These are phyloP conservation scores for Ogataea minuta DNA, from an alignment of 805 yeast genomes.

Conservation along the genomic window DNA sequence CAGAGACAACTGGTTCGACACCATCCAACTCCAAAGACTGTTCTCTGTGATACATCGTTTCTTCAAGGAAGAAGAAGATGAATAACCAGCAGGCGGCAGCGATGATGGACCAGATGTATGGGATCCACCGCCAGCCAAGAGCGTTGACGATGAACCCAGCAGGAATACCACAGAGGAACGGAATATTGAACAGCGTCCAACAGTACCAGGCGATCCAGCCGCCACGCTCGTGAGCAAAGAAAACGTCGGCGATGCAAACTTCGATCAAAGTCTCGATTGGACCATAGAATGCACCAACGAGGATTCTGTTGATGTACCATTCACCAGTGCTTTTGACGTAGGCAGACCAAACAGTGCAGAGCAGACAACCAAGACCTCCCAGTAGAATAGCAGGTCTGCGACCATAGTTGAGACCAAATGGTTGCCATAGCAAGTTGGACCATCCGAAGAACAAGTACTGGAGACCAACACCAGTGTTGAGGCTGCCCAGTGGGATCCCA, in stretches of 20 bases:
- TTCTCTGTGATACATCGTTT: slow-evolving; percentile 46
- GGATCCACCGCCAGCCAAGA: slow-evolving; percentile 14
- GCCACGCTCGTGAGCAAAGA: slow-evolving; percentile 36
- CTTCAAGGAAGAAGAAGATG: slow-evolving; percentile 59
- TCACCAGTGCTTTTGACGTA: slow-evolving; percentile 11
- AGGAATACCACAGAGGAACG: slow-evolving; percentile 31
- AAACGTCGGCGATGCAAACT: slow-evolving; percentile 30
- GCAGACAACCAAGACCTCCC: slow-evolving; percentile 10
- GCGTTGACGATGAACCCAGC: slow-evolving; percentile 26
- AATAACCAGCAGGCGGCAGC: slow-evolving; percentile 54
- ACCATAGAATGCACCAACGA: slow-evolving; percentile 24
- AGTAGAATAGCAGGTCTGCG: slow-evolving; percentile 20
- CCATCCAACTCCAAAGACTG: slow-evolving; percentile 19
- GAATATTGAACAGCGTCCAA: slow-evolving; percentile 32
- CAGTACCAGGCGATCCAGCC: slow-evolving; percentile 38
- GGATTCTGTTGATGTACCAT: slow-evolving; percentile 21
- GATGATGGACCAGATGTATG: slow-evolving; percentile 48
- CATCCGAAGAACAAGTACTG: slow-evolving; percentile 49
- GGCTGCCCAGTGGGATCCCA: slow-evolving; percentile 23
- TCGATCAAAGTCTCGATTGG: slow-evolving; percentile 39
- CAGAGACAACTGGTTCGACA: slow-evolving; percentile 14
- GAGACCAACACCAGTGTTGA: slow-evolving; percentile 48
- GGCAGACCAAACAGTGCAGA: slow-evolving; percentile 51
- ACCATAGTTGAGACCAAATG: slow-evolving; percentile 32
- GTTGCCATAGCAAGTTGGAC: slow-evolving; percentile 38